Evolutionary conservation across 2,329 filamentous ascomycete genomes (phyloP).

Genomic region (Colletotrichum aenigma): DNA sequence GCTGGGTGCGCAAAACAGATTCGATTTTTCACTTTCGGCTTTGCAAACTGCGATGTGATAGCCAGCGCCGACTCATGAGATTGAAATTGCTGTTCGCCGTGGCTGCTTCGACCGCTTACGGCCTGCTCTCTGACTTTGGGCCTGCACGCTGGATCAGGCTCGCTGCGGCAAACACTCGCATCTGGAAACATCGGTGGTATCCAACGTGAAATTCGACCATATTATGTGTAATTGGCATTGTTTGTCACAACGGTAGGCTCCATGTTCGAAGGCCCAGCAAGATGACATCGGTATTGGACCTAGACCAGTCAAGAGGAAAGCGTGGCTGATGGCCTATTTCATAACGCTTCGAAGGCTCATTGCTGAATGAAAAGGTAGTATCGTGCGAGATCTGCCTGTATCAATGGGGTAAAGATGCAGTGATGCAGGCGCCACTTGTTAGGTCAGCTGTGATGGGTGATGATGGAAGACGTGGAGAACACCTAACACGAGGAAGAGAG

Average conservation of each 20-base stretch:
- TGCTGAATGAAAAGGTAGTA: accelerated
- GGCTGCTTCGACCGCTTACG: accelerated
- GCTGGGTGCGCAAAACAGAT: not conserved
- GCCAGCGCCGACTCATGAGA: not conserved
- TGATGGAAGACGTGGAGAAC: not conserved
- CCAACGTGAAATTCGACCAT: accelerated
- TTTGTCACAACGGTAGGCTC: not conserved
- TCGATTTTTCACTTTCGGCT: too few relatives aligned
- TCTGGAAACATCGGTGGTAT: not conserved
- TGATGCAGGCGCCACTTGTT: accelerated
- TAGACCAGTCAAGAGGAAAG: accelerated
- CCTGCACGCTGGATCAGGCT: not conserved
- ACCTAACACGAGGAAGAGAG: not conserved
- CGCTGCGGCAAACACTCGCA: not conserved
- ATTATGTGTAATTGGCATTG: accelerated
- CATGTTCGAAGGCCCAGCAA: accelerated
- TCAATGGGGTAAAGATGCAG: not conserved
- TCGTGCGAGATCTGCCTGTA: not conserved
- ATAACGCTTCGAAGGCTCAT: not conserved
- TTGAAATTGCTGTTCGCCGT: not conserved
- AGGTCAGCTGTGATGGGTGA: not conserved
- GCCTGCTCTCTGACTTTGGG: not conserved
- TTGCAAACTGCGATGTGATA: not conserved
- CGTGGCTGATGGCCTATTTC: not conserved
- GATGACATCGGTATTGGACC: accelerated